phyloP scores from a whole-genome alignment of 192 early-diverging fungal species.

The Mortierella antarctica region DNA sequence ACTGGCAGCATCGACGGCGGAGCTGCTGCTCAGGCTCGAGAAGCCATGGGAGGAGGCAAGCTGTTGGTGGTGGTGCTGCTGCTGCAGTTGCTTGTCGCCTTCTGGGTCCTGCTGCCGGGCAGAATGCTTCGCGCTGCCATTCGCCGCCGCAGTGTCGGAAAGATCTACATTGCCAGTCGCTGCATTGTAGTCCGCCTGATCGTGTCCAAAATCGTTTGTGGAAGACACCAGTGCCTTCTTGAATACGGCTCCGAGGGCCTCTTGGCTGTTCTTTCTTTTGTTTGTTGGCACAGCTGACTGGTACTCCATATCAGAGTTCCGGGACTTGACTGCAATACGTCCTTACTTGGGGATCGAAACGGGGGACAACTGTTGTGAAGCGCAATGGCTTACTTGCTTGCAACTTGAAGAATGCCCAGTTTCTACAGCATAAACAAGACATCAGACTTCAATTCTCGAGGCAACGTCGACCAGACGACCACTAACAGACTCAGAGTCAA shows the following conservation, averaged over 20 bases:
- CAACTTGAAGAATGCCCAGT: too few relatives aligned
- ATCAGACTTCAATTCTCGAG: too few relatives aligned
- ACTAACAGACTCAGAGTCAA: too few relatives aligned
- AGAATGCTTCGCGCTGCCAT: too few relatives aligned
- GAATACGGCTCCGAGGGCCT: conserved; percentile 9
- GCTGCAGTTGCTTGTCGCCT: neutral
- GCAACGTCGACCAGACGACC: too few relatives aligned
- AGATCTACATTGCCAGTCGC: neutral
- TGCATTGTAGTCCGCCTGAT: neutral
- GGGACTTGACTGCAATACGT: too few relatives aligned
- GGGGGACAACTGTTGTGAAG: too few relatives aligned
- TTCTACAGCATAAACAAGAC: too few relatives aligned
- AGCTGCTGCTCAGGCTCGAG: neutral
- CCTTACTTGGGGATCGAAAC: too few relatives aligned
- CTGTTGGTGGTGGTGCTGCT: neutral
- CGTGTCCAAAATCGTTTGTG: neutral
- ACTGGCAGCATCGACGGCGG: neutral
- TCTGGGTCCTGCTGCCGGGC: neutral
- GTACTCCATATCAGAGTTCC: conserved; percentile 2
- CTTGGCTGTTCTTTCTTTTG: conserved; percentile 35
- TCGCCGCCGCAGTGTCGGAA: too few relatives aligned
- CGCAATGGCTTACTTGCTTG: too few relatives aligned
- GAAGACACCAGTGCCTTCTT: conserved; percentile 35
- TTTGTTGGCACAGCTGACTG: conserved; percentile 7
- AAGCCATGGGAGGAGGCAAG: neutral